phyloP scores from a whole-genome alignment of 306 rosid species.

The Oemleria cerasiformis region DNA sequence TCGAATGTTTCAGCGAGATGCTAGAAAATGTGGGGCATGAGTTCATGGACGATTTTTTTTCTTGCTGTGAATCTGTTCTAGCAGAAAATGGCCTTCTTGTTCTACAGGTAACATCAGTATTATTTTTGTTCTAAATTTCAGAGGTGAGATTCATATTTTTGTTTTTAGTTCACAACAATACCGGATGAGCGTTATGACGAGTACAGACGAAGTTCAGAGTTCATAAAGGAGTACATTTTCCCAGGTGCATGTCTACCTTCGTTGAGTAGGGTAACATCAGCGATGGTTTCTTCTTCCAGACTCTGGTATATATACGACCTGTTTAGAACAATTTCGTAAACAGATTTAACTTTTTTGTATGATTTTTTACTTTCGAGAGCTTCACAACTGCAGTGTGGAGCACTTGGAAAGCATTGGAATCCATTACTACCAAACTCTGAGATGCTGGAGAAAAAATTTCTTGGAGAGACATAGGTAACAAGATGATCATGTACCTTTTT shows the following conservation, averaged over 20 bases:
- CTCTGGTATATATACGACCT: conserved; percentile 65
- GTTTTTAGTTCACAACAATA: conserved; percentile 59
- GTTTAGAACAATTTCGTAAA: not conserved
- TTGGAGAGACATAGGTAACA: conserved; percentile 53
- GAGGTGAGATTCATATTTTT: no score
- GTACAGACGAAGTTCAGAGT: conserved; percentile 73
- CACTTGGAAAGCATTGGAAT: conserved; percentile 71
- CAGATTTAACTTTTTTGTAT: not conserved
- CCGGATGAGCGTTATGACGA: conserved; percentile 77
- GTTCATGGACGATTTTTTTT: conserved; percentile 71
- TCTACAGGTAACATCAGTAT: conserved; percentile 69
- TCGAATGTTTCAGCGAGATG: conserved; percentile 68
- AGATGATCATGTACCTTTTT: not conserved
- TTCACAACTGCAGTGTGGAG: conserved; percentile 57
- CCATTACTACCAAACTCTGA: conserved; percentile 81
- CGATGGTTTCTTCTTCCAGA: conserved; percentile 63
- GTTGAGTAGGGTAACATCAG: conserved; percentile 69
- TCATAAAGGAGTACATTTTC: conserved; percentile 83
- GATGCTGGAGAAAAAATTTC: conserved; percentile 84
- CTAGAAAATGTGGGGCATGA: conserved; percentile 83
- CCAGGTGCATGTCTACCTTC: conserved; percentile 88
- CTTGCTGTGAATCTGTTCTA: conserved; percentile 70
- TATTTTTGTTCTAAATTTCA: no score
- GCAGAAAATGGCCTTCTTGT: conserved; percentile 70
- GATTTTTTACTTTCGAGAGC: not conserved